phyloP scores from a whole-genome alignment of 768 basidiomycete genomes.

The Postia placenta region DNA sequence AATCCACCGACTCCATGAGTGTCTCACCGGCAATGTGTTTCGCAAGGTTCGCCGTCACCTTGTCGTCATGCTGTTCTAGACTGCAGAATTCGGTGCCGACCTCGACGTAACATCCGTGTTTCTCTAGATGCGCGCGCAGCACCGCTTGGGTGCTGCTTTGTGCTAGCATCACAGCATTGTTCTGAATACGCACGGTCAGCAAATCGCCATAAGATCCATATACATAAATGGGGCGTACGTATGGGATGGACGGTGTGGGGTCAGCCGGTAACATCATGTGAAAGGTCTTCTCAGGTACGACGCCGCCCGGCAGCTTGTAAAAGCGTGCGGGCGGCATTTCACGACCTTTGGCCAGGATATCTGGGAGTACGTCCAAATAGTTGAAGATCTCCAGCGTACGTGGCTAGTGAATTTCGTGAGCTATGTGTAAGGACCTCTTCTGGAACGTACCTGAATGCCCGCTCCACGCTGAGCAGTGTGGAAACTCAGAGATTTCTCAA shows the following conservation, averaged over 20 bases:
- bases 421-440: no score
- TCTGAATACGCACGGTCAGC: background rate
- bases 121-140: slow-evolving; percentile 24
- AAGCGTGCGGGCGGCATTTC: background rate
- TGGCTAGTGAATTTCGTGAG: no score
- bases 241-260: slow-evolving; percentile 9
- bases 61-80: no score
- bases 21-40: no score
- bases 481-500: no score
- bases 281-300: slow-evolving; percentile 1
- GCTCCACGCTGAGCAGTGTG: no score
- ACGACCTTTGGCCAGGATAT: slow-evolving; percentile 2
- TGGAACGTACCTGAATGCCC: no score
- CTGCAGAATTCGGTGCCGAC: no score
- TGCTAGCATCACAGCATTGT: background rate
- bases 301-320: slow-evolving; percentile 14
- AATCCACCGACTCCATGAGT: no score
- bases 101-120: no score
- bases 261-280: background rate
- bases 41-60: no score
- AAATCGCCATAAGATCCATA: background rate
- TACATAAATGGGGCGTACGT: slow-evolving; percentile 3
- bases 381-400: slow-evolving; percentile 14
- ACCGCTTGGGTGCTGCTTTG: slow-evolving; percentile 22
- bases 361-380: slow-evolving; percentile 12